phyloP scores from a whole-genome alignment of 192 early-diverging fungal genomes.

The Coemansia sp. region DNA sequence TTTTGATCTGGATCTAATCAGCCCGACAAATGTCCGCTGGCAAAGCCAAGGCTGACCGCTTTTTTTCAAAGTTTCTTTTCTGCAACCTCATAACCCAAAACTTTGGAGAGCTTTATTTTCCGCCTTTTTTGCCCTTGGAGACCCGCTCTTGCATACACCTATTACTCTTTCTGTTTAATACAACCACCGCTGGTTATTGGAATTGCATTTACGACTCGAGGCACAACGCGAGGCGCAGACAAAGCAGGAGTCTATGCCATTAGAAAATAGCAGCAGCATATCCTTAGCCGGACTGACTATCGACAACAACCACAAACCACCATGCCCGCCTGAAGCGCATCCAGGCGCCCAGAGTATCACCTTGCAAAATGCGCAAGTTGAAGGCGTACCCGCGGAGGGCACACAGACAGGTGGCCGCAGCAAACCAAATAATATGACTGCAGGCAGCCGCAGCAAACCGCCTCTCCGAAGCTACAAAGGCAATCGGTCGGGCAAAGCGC shows the following conservation, averaged over 20 bases:
- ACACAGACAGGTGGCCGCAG: conserved; percentile 13
- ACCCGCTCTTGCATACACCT: not conserved
- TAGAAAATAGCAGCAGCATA: conserved; percentile 15
- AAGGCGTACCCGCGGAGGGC: not conserved
- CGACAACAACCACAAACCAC: not conserved
- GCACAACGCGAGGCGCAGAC: conserved; percentile 3
- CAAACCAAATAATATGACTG: not conserved
- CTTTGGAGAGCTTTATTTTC: not conserved
- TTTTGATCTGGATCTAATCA: no score
- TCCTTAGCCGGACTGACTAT: conserved; percentile 12
- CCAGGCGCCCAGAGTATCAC: not conserved
- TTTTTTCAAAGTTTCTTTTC: not conserved
- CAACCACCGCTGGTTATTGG: not conserved
- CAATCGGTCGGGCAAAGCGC: not conserved
- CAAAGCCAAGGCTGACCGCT: not conserved
- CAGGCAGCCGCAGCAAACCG: conserved; percentile 6
- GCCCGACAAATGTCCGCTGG: no score
- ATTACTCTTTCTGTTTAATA: not conserved
- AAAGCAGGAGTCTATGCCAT: conserved; percentile 19
- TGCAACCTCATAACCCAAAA: not conserved
- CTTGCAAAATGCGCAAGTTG: not conserved
- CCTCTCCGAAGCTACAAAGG: not conserved
- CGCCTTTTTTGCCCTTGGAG: not conserved
- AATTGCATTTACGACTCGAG: conserved; percentile 1
- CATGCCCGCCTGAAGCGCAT: conserved; percentile 7